Evolutionary conservation across 495 filamentous ascomycete genomes (phyloP).

Genomic region (Talaromyces wortmannii): DNA sequence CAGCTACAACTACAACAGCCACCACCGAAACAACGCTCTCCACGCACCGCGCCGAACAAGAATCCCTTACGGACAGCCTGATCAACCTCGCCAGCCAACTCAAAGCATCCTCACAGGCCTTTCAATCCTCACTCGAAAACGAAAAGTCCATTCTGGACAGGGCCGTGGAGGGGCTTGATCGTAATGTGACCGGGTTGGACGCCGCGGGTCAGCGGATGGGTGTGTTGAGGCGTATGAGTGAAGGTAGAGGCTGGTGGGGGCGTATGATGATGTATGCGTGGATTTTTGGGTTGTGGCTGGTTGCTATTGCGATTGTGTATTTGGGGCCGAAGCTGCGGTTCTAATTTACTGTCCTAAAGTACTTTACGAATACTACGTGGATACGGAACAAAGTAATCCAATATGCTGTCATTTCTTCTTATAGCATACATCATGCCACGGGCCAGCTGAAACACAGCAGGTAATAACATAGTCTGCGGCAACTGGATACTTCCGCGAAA

Average conservation of each 20-base stretch:
- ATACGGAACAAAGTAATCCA: neutral
- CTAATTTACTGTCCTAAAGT: too few relatives aligned
- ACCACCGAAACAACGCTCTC: slow-evolving; percentile 63
- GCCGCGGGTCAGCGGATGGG: slow-evolving; percentile 70
- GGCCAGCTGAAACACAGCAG: neutral
- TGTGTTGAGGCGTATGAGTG: slow-evolving; percentile 62
- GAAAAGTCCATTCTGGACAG: slow-evolving; percentile 65
- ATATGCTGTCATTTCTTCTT: neutral
- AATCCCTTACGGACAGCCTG: slow-evolving; percentile 74
- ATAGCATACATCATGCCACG: neutral
- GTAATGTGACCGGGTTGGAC: slow-evolving; percentile 66
- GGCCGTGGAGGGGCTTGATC: slow-evolving; percentile 67
- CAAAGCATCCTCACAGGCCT: slow-evolving; percentile 64
- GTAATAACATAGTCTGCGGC: neutral
- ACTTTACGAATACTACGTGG: neutral
- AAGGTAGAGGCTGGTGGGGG: slow-evolving; percentile 84
- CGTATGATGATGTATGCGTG: slow-evolving; percentile 76
- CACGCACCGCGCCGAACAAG: slow-evolving; percentile 71
- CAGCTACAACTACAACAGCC: slow-evolving; percentile 9
- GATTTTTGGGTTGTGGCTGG: slow-evolving; percentile 72
- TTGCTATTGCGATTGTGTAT: slow-evolving; percentile 69
- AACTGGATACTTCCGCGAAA: neutral
- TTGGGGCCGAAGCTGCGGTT: slow-evolving; percentile 82
- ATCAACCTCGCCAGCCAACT: slow-evolving; percentile 69
- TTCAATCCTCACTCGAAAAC: slow-evolving; percentile 61